Percentiles rank a stretch among this genome's conserved stretches.
Evolutionary conservation across 441 rosid genomes (phyloP).

Genomic region (Euphorbia schlechtendalii): DNA sequence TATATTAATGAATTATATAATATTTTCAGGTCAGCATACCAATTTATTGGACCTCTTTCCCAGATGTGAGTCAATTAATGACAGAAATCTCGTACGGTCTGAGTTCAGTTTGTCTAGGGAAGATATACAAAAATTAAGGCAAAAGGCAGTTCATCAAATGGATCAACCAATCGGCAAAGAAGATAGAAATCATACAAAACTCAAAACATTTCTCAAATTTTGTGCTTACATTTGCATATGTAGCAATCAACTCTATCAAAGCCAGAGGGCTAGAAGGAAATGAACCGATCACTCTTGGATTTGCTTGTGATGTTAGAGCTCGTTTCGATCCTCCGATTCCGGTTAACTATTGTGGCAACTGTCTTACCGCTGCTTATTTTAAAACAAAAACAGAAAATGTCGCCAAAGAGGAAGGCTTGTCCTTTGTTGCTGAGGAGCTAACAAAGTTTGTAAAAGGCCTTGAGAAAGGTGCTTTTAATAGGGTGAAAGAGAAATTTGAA

Average conservation of each 20-base stretch:
- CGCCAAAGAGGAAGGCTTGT: neutral
- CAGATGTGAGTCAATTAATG: no score
- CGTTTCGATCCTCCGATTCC: constrained; percentile 16
- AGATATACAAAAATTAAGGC: constrained; percentile 43
- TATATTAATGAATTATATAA: no score
- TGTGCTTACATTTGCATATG: neutral
- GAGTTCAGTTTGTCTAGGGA: constrained; percentile 13
- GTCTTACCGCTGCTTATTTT: neutral
- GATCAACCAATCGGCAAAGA: neutral
- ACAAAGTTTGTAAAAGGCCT: neutral
- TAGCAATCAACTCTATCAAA: constrained; percentile 1
- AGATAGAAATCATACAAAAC: neutral
- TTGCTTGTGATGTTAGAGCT: neutral
- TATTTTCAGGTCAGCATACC: neutral
- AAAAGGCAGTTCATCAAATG: constrained; percentile 19
- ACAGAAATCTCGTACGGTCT: constrained; percentile 20
- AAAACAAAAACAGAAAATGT: neutral
- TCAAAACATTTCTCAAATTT: neutral
- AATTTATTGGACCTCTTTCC: neutral
- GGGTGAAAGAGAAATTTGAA: neutral
- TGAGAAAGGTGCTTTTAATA: neutral
- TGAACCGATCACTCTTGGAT: neutral
- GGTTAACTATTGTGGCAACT: constrained; percentile 17
- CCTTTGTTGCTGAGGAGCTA: neutral
- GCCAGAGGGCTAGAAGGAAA: neutral